Evolutionary conservation across 495 filamentous ascomycete genomes (phyloP), one percentile per base, ranked within the genome.

Genomic region (Daldinia concentrica): DNA sequence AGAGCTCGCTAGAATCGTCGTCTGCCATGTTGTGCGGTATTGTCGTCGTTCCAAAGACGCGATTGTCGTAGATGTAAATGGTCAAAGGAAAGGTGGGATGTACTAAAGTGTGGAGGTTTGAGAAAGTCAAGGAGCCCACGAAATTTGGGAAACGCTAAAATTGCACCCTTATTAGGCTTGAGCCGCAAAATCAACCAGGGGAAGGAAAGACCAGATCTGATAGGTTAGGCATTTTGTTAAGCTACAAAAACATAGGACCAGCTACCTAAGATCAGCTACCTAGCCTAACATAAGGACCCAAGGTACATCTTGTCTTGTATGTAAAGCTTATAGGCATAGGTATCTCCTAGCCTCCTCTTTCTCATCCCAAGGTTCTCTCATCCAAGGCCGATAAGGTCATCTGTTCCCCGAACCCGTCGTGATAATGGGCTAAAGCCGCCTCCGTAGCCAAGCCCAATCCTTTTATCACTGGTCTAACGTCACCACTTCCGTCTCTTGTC

Each of bases 1-100:
- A 88, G 37, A 87, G 80, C 27, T 86, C 85, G 14, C 85, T 87
- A 52, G 82, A 85, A 50, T 85, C 84, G 69, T 84, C 82, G 64
- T 86, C 85, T 39, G 84, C 83, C 81, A 85, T 85, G 71, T 77
- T 68, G 34, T 36, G 58, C 12, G 37, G 6, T 36, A 41, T 27
- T 59, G 43, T 58, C 17, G 57, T 30, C 39, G 43, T 15, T 58
- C 36, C 11, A 37, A 60, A 62, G 17, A 56, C 30, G 54, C n/a
- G 54, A 36, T 57, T 57, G 30, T 54, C 54, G 67, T 32, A 45
- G 24, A 24, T 36, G 56, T 58, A 51, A 43, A 39, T 61, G 48
- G 26, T 19, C 36, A 17, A 51, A 58, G 51, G 45, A 62, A 59
- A 62, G 39, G 68, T 66, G 62, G 71, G 45, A 59, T 64, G 58